A percentile compares a stretch with the other conserved stretches of the same genome.
Evolutionary conservation across 164 flowering plant genomes (phyloP).

Genomic region (Malania oleifera): DNA sequence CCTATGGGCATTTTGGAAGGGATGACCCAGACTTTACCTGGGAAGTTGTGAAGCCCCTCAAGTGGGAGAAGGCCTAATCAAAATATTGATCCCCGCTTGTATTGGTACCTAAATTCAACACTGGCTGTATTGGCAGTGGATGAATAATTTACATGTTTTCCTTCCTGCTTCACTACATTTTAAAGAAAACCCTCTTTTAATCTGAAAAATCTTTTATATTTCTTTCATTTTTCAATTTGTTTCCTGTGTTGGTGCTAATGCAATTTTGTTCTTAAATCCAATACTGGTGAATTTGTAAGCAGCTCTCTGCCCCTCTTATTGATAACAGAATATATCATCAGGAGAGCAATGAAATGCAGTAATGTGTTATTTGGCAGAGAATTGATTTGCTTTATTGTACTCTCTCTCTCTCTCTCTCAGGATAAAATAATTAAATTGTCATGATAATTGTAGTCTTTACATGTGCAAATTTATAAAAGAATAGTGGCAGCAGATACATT

Average conservation of each 20-base stretch:
- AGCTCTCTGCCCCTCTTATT: too few species aligned
- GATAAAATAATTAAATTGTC: too few species aligned
- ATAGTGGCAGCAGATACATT: too few species aligned
- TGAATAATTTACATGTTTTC: slow-evolving; percentile 18
- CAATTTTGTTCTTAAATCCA: too few species aligned
- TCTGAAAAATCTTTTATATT: background rate
- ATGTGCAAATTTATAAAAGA: too few species aligned
- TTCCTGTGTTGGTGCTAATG: background rate
- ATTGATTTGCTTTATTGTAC: too few species aligned
- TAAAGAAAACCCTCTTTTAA: slow-evolving; percentile 1
- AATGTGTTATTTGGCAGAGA: too few species aligned
- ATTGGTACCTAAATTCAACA: slow-evolving; percentile 3
- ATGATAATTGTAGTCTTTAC: too few species aligned
- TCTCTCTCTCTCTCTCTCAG: too few species aligned
- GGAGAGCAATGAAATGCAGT: too few species aligned
- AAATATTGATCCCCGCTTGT: slow-evolving; percentile 7
- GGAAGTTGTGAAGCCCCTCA: slow-evolving; percentile 86
- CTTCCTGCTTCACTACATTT: slow-evolving; percentile 5
- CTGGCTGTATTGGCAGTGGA: background rate
- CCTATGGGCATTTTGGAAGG: slow-evolving; percentile 86
- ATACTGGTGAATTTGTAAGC: too few species aligned
- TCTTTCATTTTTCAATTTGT: background rate
- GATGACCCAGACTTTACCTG: slow-evolving; percentile 88
- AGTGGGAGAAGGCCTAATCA: slow-evolving; percentile 68
- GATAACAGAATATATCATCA: too few species aligned